These are phyloP conservation scores for Lolium rigidum DNA, from an alignment of 176 grass and related monocot genomes.

Conservation along the genomic window DNA sequence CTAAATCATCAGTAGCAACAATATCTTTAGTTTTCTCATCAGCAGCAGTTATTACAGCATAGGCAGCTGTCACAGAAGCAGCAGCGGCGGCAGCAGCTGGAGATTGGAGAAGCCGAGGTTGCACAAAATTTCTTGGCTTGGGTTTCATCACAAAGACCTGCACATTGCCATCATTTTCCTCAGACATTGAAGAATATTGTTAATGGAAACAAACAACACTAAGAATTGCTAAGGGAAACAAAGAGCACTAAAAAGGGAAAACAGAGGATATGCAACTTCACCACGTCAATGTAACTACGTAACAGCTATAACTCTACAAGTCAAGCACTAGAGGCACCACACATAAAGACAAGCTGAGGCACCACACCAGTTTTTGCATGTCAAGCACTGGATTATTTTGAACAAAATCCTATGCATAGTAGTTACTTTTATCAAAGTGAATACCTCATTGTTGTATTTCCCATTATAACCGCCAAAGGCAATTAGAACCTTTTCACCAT, in stretches of 20 bases:
- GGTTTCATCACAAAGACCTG: conserved; percentile 91
- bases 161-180: conserved; percentile 32
- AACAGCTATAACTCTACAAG: too few relatives aligned
- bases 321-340: conserved; percentile 23
- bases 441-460: conserved; percentile 95
- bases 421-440: background rate
- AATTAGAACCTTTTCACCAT: conserved; percentile 72
- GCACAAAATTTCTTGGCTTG: conserved; percentile 62
- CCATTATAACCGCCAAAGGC: conserved; percentile 98
- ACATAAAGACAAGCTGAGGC: conserved; percentile 4
- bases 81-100: conserved; percentile 72
- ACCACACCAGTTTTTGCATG: too few relatives aligned
- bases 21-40: conserved; percentile 65
- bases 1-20: conserved; percentile 56
- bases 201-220: background rate
- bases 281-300: background rate
- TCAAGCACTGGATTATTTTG: conserved; percentile 28
- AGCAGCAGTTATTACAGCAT: conserved; percentile 70
- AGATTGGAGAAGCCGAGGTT: conserved; percentile 86
- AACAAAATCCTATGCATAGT: background rate
- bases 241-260: conserved; percentile 3
- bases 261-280: background rate
- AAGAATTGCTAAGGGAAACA: background rate
- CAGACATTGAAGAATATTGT: background rate
- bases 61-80: conserved; percentile 89